A percentile compares a stretch with the other conserved stretches of the same genome.
phyloP scores from a whole-genome alignment of 768 basidiomycete genomes.

The Pholiota conissans region DNA sequence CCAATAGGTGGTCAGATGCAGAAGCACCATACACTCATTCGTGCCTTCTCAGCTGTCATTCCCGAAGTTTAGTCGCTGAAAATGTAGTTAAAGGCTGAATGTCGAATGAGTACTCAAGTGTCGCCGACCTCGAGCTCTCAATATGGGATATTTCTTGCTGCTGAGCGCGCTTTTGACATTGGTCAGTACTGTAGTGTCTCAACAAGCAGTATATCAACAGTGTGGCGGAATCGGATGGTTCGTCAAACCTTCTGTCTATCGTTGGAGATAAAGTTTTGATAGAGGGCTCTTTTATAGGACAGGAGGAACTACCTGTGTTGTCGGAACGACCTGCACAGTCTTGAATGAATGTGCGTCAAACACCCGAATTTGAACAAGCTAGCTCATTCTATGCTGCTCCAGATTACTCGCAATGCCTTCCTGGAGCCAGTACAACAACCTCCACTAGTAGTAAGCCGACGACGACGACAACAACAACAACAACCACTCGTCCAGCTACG shows the following conservation, averaged over 20 bases:
- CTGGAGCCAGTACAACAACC: slow-evolving; percentile 30
- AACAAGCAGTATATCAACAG: slow-evolving; percentile 43
- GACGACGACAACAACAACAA: slow-evolving; percentile 24
- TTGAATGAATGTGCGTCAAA: slow-evolving; percentile 41
- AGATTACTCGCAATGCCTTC: slow-evolving; percentile 56
- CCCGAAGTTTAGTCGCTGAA: slow-evolving; percentile 21
- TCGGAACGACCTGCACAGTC: slow-evolving; percentile 42
- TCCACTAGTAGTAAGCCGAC: slow-evolving; percentile 21
- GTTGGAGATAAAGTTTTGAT: neutral
- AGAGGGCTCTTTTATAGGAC: slow-evolving; percentile 30
- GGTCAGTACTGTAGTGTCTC: slow-evolving; percentile 28
- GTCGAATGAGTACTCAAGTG: neutral
- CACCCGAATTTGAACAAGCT: neutral
- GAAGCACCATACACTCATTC: neutral
- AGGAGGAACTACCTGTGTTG: slow-evolving; percentile 48
- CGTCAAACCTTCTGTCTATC: slow-evolving; percentile 7
- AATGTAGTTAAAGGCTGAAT: slow-evolving; percentile 8
- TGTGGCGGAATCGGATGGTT: slow-evolving; percentile 55
- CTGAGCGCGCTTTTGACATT: slow-evolving; percentile 23
- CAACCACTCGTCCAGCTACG: slow-evolving; percentile 27
- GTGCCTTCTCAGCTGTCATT: slow-evolving; percentile 6
- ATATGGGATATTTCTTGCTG: slow-evolving; percentile 13
- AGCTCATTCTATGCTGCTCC: neutral
- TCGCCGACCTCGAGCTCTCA: neutral
- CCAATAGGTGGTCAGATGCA: neutral